These are phyloP conservation scores for Mucor sp. DNA, from an alignment of 371 early-diverging fungal species.

Conservation along the genomic window DNA sequence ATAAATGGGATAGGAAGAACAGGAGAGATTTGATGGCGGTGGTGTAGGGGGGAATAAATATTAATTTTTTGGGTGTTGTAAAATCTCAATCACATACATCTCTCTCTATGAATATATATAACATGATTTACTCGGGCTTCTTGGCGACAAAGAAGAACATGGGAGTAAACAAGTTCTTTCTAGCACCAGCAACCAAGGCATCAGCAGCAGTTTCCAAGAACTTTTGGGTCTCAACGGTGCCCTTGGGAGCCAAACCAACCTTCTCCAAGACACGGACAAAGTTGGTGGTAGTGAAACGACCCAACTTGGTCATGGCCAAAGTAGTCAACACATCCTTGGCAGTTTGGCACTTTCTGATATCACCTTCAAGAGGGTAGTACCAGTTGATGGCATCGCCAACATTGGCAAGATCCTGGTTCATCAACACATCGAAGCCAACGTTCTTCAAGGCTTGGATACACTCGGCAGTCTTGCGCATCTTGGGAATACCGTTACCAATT, in stretches of 20 bases:
- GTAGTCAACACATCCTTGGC: conserved; percentile 63
- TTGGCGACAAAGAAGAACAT: conserved; percentile 92
- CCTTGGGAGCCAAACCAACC: conserved; percentile 80
- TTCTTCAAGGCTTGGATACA: conserved; percentile 76
- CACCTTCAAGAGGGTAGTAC: conserved; percentile 81
- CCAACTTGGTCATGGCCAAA: conserved; percentile 55
- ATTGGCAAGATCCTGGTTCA: conserved; percentile 69
- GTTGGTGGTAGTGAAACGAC: conserved; percentile 66
- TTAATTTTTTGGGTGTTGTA: not conserved
- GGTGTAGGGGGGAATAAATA: not conserved
- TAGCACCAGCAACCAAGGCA: conserved; percentile 77
- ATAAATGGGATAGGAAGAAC: not conserved
- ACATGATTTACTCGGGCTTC: conserved; percentile 62
- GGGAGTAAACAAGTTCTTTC: conserved; percentile 83
- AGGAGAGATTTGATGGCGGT: not conserved
- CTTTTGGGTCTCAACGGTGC: conserved; percentile 79
- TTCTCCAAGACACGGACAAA: conserved; percentile 73
- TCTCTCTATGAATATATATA: not conserved
- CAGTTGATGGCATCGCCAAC: conserved; percentile 72
- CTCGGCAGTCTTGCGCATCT: conserved; percentile 73
- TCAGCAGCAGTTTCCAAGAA: conserved; percentile 82
- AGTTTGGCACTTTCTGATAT: conserved; percentile 55
- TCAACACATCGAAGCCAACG: conserved; percentile 84
- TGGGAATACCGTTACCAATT: conserved; percentile 85
- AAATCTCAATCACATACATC: not conserved